A percentile compares a stretch with the other conserved stretches of the same genome.
These are phyloP conservation scores for Penicillium parvum DNA, from an alignment of 495 filamentous ascomycete species.

Conservation along the genomic window DNA sequence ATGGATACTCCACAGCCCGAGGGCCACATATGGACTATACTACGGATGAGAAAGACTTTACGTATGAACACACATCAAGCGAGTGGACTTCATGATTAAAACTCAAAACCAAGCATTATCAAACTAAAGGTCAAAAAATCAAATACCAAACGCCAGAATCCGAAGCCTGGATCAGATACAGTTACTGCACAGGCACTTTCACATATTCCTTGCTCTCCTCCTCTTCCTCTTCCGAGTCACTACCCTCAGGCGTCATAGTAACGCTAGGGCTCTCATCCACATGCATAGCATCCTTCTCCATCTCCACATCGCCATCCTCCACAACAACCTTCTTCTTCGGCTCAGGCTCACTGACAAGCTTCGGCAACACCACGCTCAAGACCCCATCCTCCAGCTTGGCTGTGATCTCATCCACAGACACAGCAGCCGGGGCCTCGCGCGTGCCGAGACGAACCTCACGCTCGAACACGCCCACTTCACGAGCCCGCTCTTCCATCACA, in stretches of 20 bases:
- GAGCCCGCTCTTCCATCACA: constrained; percentile 55
- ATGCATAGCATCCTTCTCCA: constrained; percentile 19
- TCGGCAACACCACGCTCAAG: constrained; percentile 62
- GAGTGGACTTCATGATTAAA: constrained; percentile 7
- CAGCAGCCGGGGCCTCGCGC: constrained; percentile 51
- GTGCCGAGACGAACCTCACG: constrained; percentile 58
- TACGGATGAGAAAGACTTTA: no score
- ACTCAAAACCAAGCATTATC: not conserved
- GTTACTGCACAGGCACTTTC: constrained; percentile 26
- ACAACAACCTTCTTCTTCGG: constrained; percentile 23
- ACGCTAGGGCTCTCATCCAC: constrained; percentile 15
- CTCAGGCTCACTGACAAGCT: constrained; percentile 43
- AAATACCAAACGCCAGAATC: constrained; percentile 2
- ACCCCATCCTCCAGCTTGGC: constrained; percentile 72
- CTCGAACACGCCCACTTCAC: constrained; percentile 67
- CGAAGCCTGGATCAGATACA: not conserved
- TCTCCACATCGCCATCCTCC: constrained; percentile 14
- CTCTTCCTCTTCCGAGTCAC: constrained; percentile 22
- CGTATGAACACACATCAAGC: no score
- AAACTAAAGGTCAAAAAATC: constrained; percentile 1
- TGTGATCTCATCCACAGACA: constrained; percentile 60
- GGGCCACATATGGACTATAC: no score
- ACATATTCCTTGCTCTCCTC: constrained; percentile 29
- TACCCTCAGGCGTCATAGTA: constrained; percentile 16
- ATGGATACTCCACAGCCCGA: no score